Conservation (phyloP, 2,329 filamentous ascomycete genomes). For the Chaetomium sp. region DNA sequence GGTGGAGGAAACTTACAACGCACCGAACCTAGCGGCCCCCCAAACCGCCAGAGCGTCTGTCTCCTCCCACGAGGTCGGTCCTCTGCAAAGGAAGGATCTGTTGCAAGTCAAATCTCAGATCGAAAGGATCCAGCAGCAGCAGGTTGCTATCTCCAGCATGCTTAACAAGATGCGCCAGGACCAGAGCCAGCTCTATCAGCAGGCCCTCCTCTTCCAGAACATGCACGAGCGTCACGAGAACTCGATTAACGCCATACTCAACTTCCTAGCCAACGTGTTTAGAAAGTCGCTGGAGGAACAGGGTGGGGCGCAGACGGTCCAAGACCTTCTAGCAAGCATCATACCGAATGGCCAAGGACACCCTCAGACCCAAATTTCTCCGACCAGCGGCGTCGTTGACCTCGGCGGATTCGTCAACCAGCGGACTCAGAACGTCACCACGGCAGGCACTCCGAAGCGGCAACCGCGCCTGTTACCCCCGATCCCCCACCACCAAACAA, state of each 20-base stretch:
- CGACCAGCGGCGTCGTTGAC: slow-evolving; percentile 62
- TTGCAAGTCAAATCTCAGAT: slow-evolving; percentile 77
- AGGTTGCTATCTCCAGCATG: slow-evolving; percentile 80
- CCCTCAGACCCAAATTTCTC: slow-evolving; percentile 47
- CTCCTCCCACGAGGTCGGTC: slow-evolving; percentile 48
- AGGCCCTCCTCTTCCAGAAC: slow-evolving; percentile 85
- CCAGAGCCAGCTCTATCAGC: slow-evolving; percentile 83
- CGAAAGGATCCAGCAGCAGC: slow-evolving; percentile 79
- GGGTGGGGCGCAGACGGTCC: slow-evolving; percentile 72
- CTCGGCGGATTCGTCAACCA: slow-evolving; percentile 60
- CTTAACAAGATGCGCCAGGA: slow-evolving; percentile 80
- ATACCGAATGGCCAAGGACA: slow-evolving; percentile 55
- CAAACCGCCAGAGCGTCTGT: slow-evolving; percentile 27
- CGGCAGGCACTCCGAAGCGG: slow-evolving; percentile 53
- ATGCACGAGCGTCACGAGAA: slow-evolving; percentile 97
- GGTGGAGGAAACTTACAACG: slow-evolving; percentile 46
- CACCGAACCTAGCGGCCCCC: slow-evolving; percentile 27
- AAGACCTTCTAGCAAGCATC: slow-evolving; percentile 79
- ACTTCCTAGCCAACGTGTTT: slow-evolving; percentile 95
- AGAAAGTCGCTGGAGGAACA: slow-evolving; percentile 89
- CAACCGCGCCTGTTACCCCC: slow-evolving; percentile 57
- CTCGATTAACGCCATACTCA: slow-evolving; percentile 97
- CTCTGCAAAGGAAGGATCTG: slow-evolving; percentile 71
- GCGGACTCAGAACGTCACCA: slow-evolving; percentile 44
- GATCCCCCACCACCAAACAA: slow-evolving; percentile 48